phyloP scores from a whole-genome alignment of 768 basidiomycete genomes.

The Serpula lacrymans region DNA sequence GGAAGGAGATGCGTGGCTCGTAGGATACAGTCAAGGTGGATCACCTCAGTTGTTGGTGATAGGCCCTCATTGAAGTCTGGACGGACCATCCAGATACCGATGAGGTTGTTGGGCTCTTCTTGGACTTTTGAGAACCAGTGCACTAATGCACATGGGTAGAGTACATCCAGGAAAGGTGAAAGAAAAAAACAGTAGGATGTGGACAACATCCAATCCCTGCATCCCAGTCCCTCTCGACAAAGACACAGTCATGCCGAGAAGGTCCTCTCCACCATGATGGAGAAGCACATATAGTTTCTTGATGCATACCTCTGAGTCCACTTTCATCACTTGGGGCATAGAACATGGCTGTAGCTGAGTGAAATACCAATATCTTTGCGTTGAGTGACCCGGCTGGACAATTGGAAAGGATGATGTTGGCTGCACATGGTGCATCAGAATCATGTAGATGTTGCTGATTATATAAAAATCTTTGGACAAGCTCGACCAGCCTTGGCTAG shows the following conservation, averaged over 20 bases:
- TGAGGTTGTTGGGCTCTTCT: constrained; percentile 16
- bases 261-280: constrained; percentile 22
- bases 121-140: constrained; percentile 19
- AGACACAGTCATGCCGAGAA: constrained; percentile 26
- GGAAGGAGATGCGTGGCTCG: constrained; percentile 18
- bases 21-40: constrained; percentile 20
- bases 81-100: constrained; percentile 29
- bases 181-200: constrained; percentile 23
- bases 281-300: constrained; percentile 25
- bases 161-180: constrained; percentile 11
- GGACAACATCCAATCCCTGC: constrained; percentile 18
- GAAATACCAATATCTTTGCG: constrained; percentile 18
- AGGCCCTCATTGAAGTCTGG: constrained; percentile 18
- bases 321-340: constrained; percentile 35
- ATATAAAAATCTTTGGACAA: too few relatives aligned
- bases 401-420: too few relatives aligned
- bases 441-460: too few relatives aligned
- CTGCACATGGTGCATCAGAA: too few relatives aligned
- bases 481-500: too few relatives aligned
- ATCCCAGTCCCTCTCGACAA: constrained; percentile 22
- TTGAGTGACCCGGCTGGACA: too few relatives aligned
- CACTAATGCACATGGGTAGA: constrained; percentile 23
- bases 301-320: constrained; percentile 26
- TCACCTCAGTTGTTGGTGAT: constrained; percentile 9
- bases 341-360: constrained; percentile 27